phyloP scores from a whole-genome alignment of 768 basidiomycete species.

The Collybia mongolica region DNA sequence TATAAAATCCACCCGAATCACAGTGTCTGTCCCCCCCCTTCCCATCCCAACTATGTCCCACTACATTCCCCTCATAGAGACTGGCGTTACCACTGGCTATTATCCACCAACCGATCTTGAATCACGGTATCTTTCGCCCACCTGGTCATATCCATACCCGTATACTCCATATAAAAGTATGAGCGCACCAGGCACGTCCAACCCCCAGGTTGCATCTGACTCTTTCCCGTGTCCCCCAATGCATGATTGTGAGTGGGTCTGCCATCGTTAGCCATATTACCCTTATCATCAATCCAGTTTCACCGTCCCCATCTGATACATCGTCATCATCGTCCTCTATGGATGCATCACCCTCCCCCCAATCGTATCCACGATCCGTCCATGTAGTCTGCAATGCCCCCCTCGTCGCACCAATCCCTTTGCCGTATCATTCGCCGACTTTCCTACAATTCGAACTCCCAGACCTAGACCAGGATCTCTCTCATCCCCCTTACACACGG shows the following conservation, averaged over 20 bases:
- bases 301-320: conserved; percentile 44
- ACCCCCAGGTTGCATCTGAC: conserved; percentile 10
- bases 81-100: too few species aligned
- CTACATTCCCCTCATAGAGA: neutral
- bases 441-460: conserved; percentile 69
- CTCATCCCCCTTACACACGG: conserved; percentile 60
- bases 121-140: too few species aligned
- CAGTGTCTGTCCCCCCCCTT: conserved; percentile 13
- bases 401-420: conserved; percentile 65
- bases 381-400: conserved; percentile 66
- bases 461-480: conserved; percentile 68
- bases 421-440: conserved; percentile 68
- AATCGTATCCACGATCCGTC: conserved; percentile 26
- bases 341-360: conserved; percentile 14
- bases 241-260: too few species aligned
- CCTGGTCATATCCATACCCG: neutral
- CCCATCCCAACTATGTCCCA: conserved; percentile 10
- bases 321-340: conserved; percentile 21
- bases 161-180: neutral
- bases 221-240: conserved; percentile 1
- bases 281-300: conserved; percentile 23
- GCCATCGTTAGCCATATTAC: neutral
- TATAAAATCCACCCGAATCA: conserved; percentile 29
- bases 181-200: too few species aligned
- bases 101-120: too few species aligned